Evolutionary conservation across 2,329 filamentous ascomycete genomes (phyloP), one percentile per base, ranked within the genome.

Genomic region (Venturia pyrina): DNA sequence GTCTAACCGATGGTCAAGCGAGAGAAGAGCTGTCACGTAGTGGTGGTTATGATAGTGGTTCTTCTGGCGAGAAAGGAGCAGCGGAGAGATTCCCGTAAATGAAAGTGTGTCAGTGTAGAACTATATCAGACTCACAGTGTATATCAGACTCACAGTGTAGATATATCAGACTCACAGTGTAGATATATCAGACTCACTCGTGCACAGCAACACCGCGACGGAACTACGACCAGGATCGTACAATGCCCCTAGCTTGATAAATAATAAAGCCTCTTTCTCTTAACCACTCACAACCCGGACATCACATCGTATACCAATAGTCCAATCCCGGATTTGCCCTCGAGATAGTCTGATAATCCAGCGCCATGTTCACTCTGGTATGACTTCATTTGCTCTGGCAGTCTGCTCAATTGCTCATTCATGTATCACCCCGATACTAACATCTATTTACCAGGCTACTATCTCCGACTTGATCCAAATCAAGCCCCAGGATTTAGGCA

Each of bases 381-480:
- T 65, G 66, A 32, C 8, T 65, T 34, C 17, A 19, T 21, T 21
- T 50, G 19, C 19, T 21, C 15, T 37, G 24, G 11, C 28, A 8
- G 4, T 19, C 3, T 8, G 37, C 19, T 24, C 10, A 62, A 21
- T 41, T n/a, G 2, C 8, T 7, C 13, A 40, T n/a, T 19, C 63
- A 21, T 40, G 7, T 34, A 37, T 24, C 7, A 64, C 7, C 24
- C 41, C 19, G 6, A 56, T 37, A 19, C 53, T 59, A 15, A 59
- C 32, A 7, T 37, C 32, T 21, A 37, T 3, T 19, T 19, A 5
- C 28, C 50, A 96, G 95, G 95, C 92, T 56, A 96, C 95, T 70
- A 87, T 99, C 71, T 89, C 92, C 71, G 95, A 99, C 80, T 83
- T 99, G 71, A 91, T 99, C 70, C 91, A 96, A 78, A 96, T 99